Evolutionary conservation across 164 flowering plant species (phyloP), one percentile per base, ranked within the genome.

Genomic region (Akebia trifoliata): DNA sequence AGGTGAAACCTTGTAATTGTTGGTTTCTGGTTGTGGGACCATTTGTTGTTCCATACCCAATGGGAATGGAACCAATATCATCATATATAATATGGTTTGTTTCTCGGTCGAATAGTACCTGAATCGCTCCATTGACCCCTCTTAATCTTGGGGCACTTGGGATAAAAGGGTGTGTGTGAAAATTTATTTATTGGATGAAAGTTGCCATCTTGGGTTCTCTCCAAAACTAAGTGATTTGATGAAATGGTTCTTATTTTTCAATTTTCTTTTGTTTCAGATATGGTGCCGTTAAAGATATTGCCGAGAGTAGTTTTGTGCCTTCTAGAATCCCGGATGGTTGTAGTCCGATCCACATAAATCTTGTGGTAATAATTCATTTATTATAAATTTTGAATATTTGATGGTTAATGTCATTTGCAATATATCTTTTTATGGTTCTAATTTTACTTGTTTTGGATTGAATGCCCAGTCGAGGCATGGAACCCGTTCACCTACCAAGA

Each of bases 341-440:
- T 69, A 72, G 50, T 22, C 81, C 84, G 10, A 75, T 92, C 28
- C 96, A 92, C 74, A 55, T 88, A 32, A 92, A 86, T 77, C 90
- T 88, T 60, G 85, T 91, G 94, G 96, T 91, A 82, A 72, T 72
- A n/a, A n/a, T n/a, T n/a, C n/a, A n/a, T n/a, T n/a, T n/a, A n/a
- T n/a, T n/a, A n/a, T n/a, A n/a, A n/a, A n/a, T n/a, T n/a, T n/a
- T n/a, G n/a, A n/a, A n/a, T n/a, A n/a, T n/a, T n/a, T n/a, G n/a
- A n/a, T n/a, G n/a, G n/a, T n/a, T 51, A 38, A n/a, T 4, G 31
- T 42, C 14, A 8, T 31, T 8, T 53, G 25, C 56, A 14, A 8
- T 39, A 9, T 28, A n/a, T 38, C 18, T 9, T 2, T 56, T 39
- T 35, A 21, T 34, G 17, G 32, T 40, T 12, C 4, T 42, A 37